Evolutionary conservation across 2,329 filamentous ascomycete species (phyloP), one percentile per base, ranked within the genome.

Genomic region (Epichloe baconii): DNA sequence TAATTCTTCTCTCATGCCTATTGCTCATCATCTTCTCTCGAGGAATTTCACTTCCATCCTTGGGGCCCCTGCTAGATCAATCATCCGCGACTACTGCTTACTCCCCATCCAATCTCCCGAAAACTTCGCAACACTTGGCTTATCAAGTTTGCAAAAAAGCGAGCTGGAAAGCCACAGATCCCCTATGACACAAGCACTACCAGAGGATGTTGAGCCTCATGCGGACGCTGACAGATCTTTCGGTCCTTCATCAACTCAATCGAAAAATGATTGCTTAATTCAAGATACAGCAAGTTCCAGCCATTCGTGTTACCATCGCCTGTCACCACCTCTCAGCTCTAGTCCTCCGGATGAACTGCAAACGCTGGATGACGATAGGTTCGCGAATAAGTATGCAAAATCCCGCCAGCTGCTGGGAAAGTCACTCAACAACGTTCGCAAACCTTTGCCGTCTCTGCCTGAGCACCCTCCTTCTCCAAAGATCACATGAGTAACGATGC

Each of bases 1-100:
- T 94, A 5, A 76, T 98, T 8, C 78, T 97, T 5, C 78, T 97
- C 0, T 81, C 91, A 44, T 95, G 89, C 59, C 79, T 98, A 10
- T 83, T 86, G 0, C 76, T 98, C 1, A 87, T 96, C 21, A 83
- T 97, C 38, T 96, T 97, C 64, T 81, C 78, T 12, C 70, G 79
- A 23, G 73, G 76, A 15, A 67, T 73, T 4, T 66, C 69, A 17
- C 58, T 68, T 3, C 62, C 66, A 1, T 66, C 66, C 41, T 53
- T 67, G 10, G 58, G 58, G 0, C 59, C 65, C 5, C 51, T 63
- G 3, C 53, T 59, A 5, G 66, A 67, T 14, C 64, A 66, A 15
- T 26, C 45, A 44, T 51, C 15, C 54, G 52, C 15, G 49, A 55
- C 58, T 31, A 55, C 58, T 31, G 51, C 57, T 5, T 65, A 60